phyloP scores from a whole-genome alignment of 2,329 filamentous ascomycete genomes.

The Nannizziopsis barbatae region DNA sequence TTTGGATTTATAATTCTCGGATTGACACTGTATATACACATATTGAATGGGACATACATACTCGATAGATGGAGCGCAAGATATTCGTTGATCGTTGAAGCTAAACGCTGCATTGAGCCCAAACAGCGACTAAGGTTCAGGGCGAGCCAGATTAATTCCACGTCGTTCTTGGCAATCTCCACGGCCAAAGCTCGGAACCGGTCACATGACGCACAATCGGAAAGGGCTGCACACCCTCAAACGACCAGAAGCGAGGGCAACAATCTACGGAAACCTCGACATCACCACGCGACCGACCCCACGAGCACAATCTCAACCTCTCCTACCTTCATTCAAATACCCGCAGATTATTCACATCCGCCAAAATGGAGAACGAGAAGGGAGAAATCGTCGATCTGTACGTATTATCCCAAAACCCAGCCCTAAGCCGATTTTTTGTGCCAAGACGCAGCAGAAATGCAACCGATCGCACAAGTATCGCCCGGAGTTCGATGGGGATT shows the following conservation, averaged over 20 bases:
- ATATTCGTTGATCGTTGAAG: background rate
- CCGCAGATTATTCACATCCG: slow-evolving; percentile 27
- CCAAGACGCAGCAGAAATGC: slow-evolving; percentile 5
- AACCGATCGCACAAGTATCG: background rate
- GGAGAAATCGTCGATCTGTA: slow-evolving; percentile 99
- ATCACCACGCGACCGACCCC: background rate
- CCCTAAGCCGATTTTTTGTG: background rate
- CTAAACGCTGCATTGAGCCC: background rate
- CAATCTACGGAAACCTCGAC: slow-evolving; percentile 5
- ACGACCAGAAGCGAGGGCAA: slow-evolving; percentile 9
- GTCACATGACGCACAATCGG: slow-evolving; percentile 19
- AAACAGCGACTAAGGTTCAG: too few relatives aligned
- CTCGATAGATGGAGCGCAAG: background rate
- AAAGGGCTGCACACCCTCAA: slow-evolving; percentile 6
- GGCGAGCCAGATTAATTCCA: slow-evolving; percentile 1
- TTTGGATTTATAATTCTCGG: background rate
- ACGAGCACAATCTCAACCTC: slow-evolving; percentile 7
- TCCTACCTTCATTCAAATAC: slow-evolving; percentile 19
- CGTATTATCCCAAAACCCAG: slow-evolving; percentile 30
- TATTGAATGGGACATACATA: background rate
- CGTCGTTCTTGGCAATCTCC: background rate
- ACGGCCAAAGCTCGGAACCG: slow-evolving; percentile 2
- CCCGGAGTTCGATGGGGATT: background rate
- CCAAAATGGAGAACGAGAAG: slow-evolving; percentile 99
- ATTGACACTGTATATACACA: background rate